phyloP scores from a whole-genome alignment of 2,329 filamentous ascomycete species.

The Leptosphaerulina australis region DNA sequence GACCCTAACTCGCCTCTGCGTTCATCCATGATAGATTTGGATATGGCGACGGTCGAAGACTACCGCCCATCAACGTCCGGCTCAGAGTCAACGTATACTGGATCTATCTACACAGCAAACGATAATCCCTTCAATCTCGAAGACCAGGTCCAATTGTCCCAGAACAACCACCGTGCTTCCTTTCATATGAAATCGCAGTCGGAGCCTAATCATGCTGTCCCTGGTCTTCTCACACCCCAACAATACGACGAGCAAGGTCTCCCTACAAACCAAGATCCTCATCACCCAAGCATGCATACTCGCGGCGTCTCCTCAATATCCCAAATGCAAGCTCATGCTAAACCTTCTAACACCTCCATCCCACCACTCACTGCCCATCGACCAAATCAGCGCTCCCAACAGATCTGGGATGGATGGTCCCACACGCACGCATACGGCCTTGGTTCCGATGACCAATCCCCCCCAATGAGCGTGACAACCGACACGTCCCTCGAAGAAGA shows the following conservation, averaged over 20 bases:
- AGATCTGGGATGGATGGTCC: slow-evolving; percentile 44
- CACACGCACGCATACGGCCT: slow-evolving; percentile 42
- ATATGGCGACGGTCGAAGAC: slow-evolving; percentile 49
- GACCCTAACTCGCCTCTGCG: slow-evolving; percentile 44
- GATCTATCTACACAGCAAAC: slow-evolving; percentile 45
- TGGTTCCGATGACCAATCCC: slow-evolving; percentile 39
- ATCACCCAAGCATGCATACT: slow-evolving; percentile 40
- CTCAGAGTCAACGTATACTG: slow-evolving; percentile 45
- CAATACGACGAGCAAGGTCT: slow-evolving; percentile 46
- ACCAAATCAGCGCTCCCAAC: slow-evolving; percentile 37
- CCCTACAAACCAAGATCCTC: slow-evolving; percentile 36
- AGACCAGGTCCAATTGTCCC: slow-evolving; percentile 49
- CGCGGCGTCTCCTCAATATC: slow-evolving; percentile 45
- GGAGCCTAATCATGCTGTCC: slow-evolving; percentile 47
- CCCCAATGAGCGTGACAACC: slow-evolving; percentile 40
- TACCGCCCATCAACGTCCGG: slow-evolving; percentile 54
- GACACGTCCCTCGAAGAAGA: slow-evolving; percentile 43
- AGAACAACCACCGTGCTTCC: slow-evolving; percentile 47
- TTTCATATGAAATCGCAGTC: slow-evolving; percentile 51
- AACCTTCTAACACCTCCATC: slow-evolving; percentile 30
- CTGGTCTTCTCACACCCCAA: slow-evolving; percentile 46
- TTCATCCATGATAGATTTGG: slow-evolving; percentile 54
- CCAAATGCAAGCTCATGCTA: slow-evolving; percentile 39
- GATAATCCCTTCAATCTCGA: slow-evolving; percentile 59
- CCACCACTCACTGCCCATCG: slow-evolving; percentile 27